Evolutionary conservation across 2,329 filamentous ascomycete genomes (phyloP), one percentile per base, ranked within the genome.

Genomic region (Talaromyces islandicus): DNA sequence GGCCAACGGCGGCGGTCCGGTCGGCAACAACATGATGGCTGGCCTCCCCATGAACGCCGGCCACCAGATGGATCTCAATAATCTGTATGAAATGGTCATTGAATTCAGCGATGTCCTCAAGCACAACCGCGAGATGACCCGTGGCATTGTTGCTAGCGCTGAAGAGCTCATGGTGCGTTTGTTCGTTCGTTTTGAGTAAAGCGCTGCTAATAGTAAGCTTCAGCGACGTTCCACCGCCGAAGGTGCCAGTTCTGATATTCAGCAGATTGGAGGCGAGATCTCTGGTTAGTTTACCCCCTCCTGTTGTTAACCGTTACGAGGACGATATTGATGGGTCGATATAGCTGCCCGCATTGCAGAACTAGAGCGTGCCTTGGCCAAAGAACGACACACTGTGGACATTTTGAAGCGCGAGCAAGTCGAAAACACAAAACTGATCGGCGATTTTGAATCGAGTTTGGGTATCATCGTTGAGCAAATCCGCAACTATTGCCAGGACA

Each of bases 31-130:
- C 19, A 73, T 77, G 68, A 73, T 71, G 57, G 67, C 68, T 6
- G 68, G 66, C 32, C 69, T 78, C 61, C 73, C 77, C 1, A 75
- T 78, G 71, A 78, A 77, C 62, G 79, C 79, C 9, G 79, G 79
- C 11, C 79, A 81, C 58, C 77, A 81, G 68, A 80, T 81, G 76
- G 79, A 81, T 63, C 70, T 81, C 54, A 78, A 80, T 62, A 76
- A 80, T 58, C 70, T 81, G 2, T 81, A 78, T 60, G 75, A 79
- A 38, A 80, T 80, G 73, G 77, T 81, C 29, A 66, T 79, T 57
- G 79, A 81, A 61, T 66, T 81, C 62, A 80, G 79, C 54, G 76
- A 78, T 17, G 75, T 81, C 1, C 67, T 81, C 57, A 77, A 77
- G 64, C 77, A 77, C 59, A 81, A 81, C 60, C 75, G 79, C 17